Percentiles rank a stretch among this genome's conserved stretches.
phyloP scores from a whole-genome alignment of 768 basidiomycete genomes.

The Leccinum fibrillosum region DNA sequence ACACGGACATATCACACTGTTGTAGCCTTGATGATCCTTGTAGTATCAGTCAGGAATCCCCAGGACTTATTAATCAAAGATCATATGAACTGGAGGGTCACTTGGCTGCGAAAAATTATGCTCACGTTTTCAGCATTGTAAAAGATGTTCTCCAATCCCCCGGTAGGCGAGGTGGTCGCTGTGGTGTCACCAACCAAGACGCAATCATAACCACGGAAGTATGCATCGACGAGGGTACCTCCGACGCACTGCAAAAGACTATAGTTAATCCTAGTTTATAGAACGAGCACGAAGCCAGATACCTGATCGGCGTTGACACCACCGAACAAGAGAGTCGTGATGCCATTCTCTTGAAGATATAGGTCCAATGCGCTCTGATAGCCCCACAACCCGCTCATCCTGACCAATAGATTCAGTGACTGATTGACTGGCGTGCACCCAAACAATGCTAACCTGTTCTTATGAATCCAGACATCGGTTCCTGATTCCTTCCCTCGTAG shows the following conservation, averaged over 20 bases:
- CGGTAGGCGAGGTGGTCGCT: slow-evolving; percentile 60
- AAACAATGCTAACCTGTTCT: slow-evolving; percentile 47
- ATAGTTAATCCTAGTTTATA: background rate
- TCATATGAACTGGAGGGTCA: background rate
- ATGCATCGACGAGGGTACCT: slow-evolving; percentile 62
- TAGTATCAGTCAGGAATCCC: slow-evolving; percentile 46
- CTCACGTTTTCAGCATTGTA: slow-evolving; percentile 55
- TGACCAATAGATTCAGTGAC: slow-evolving; percentile 17
- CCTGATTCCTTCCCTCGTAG: slow-evolving; percentile 48
- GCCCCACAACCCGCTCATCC: slow-evolving; percentile 68
- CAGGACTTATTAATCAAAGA: slow-evolving; percentile 37
- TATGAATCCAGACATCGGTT: slow-evolving; percentile 71
- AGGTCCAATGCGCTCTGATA: slow-evolving; percentile 60
- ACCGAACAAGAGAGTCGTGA: slow-evolving; percentile 58
- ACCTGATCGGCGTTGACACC: slow-evolving; percentile 72
- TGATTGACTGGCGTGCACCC: background rate
- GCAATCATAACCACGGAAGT: slow-evolving; percentile 63
- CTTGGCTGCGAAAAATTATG: background rate
- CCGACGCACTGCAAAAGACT: slow-evolving; percentile 48
- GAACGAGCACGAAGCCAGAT: background rate
- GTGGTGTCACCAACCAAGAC: slow-evolving; percentile 54
- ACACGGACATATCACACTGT: background rate
- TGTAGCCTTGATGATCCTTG: slow-evolving; percentile 25
- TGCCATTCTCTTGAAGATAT: slow-evolving; percentile 60
- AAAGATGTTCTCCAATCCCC: slow-evolving; percentile 55